Base-by-base conservation (phyloP, 2,329 filamentous ascomycete species). In the Calonectria multiphialidica region DNA sequence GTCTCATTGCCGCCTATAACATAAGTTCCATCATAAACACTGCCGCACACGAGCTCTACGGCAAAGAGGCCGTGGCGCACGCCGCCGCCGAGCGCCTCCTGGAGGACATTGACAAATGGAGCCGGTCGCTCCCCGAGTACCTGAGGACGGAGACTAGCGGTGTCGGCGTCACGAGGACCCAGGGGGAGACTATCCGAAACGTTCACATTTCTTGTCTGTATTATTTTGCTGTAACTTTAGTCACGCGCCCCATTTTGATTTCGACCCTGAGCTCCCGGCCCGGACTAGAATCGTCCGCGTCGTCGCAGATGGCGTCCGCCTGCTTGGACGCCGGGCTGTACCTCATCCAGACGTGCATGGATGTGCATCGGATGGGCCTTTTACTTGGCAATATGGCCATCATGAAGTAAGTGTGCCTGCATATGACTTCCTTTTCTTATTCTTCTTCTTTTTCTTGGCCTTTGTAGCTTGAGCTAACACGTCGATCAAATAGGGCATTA, bases 171-270 rank as follows among this genome's bases (percentile, higher is more conserved):
- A 25, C 61, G 13, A 45, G 62, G 8, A 37, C 61, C 2, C 78
- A 77, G 1, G 81, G 84, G 21, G 83, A 82, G 0, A 83, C 85
- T 2, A 84, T 90, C 30, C 87, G 86, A 0, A 89, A 86, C 28
- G 83, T 90, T 1, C 89, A 91, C 67, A 85, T 91, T 7, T 87
- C 89, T 0, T 91, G 89, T 69, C 82, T 88, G 0, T 91, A 91
- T 74, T 90, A 91, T 74, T 90, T 91, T 67, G 88, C 89, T 0
- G 88, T 91, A 0, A 91, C 90, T 23, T 78, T 91, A 0, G 87
- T 89, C 3, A 90, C 89, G 0, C 83, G 90, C 1, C 90, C 89
- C 0, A 87, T 91, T 33, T 78, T 92, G 10, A 88, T 91, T 28
- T 87, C 85, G 15, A 83, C 85, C 3, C 79, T 90, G 1, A 86